These are phyloP conservation scores for Claviceps citrina DNA, from an alignment of 2,329 filamentous ascomycete genomes.

Conservation along the genomic window DNA sequence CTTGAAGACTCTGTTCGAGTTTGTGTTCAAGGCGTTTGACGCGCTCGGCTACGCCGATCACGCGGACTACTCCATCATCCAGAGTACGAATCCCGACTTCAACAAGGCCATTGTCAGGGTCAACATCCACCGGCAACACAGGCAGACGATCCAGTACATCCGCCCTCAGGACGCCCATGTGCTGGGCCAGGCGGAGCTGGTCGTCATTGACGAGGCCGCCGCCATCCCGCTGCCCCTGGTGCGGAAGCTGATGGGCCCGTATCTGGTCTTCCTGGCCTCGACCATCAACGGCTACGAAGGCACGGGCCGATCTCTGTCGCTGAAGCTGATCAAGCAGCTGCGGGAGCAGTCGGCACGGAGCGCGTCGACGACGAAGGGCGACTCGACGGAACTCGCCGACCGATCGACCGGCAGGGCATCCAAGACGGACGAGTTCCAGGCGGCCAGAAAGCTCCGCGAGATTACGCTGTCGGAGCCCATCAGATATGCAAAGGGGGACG, in stretches of 20 bases:
- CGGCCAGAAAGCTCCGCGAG: constrained; percentile 71
- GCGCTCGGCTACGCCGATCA: constrained; percentile 88
- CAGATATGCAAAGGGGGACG: constrained; percentile 78
- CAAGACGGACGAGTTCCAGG: constrained; percentile 46
- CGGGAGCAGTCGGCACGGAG: constrained; percentile 80
- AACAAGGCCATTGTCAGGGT: constrained; percentile 98
- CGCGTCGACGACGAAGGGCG: constrained; percentile 29
- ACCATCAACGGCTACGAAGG: constrained; percentile 99
- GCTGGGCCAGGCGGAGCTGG: constrained; percentile 80
- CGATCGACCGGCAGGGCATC: constrained; percentile 59
- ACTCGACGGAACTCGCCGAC: constrained; percentile 45
- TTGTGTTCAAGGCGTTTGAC: constrained; percentile 96
- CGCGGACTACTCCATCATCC: constrained; percentile 92
- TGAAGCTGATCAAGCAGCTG: constrained; percentile 94
- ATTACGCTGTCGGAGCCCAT: constrained; percentile 91
- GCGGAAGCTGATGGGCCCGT: constrained; percentile 86
- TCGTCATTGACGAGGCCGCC: constrained; percentile 95
- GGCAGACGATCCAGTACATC: constrained; percentile 97
- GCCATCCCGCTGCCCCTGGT: constrained; percentile 90
- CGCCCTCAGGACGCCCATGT: constrained; percentile 92
- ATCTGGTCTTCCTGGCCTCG: constrained; percentile 97
- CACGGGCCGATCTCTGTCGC: constrained; percentile 80
- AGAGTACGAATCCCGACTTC: constrained; percentile 95
- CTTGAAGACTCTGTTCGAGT: constrained; percentile 95
- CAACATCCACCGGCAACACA: constrained; percentile 85